A percentile compares a stretch with the other conserved stretches of the same genome.
Conservation (phyloP, 2,329 filamentous ascomycete genomes). For the Celoporthe dispersa region DNA sequence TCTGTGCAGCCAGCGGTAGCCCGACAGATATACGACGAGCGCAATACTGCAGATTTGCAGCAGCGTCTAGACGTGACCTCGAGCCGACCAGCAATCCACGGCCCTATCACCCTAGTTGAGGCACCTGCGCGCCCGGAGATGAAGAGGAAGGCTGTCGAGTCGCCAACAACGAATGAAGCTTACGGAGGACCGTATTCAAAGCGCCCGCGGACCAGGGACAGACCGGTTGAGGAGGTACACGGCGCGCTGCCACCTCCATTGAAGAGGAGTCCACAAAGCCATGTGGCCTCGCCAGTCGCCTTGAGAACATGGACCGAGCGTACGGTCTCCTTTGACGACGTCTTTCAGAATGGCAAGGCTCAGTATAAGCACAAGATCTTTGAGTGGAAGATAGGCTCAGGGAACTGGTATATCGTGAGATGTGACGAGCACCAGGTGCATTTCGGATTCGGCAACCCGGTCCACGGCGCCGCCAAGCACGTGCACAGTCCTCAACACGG, state of each 20-base stretch:
- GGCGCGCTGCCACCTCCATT: neutral
- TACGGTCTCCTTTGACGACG: slow-evolving; percentile 42
- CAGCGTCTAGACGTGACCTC: neutral
- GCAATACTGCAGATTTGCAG: neutral
- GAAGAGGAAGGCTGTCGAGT: slow-evolving; percentile 26
- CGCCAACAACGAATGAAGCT: neutral
- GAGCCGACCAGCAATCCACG: neutral
- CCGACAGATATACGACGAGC: slow-evolving; percentile 1
- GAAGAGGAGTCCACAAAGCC: slow-evolving; percentile 10
- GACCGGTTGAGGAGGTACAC: neutral
- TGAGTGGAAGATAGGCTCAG: slow-evolving; percentile 36
- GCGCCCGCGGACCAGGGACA: slow-evolving; percentile 25
- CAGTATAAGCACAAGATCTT: slow-evolving; percentile 41
- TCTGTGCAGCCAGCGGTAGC: neutral
- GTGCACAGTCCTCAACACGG: slow-evolving; percentile 40
- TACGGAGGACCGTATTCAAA: slow-evolving; percentile 12
- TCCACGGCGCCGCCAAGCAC: slow-evolving; percentile 46
- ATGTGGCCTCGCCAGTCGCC: neutral
- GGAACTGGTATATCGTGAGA: slow-evolving; percentile 44
- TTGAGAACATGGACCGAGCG: slow-evolving; percentile 13
- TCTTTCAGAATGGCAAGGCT: slow-evolving; percentile 41
- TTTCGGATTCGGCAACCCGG: slow-evolving; percentile 40
- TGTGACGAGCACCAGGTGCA: slow-evolving; percentile 45
- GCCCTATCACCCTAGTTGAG: too few species aligned
- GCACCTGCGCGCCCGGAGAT: slow-evolving; percentile 18